These are phyloP conservation scores for Helminthosporium solani DNA, from an alignment of 2,329 filamentous ascomycete genomes.

Conservation along the genomic window DNA sequence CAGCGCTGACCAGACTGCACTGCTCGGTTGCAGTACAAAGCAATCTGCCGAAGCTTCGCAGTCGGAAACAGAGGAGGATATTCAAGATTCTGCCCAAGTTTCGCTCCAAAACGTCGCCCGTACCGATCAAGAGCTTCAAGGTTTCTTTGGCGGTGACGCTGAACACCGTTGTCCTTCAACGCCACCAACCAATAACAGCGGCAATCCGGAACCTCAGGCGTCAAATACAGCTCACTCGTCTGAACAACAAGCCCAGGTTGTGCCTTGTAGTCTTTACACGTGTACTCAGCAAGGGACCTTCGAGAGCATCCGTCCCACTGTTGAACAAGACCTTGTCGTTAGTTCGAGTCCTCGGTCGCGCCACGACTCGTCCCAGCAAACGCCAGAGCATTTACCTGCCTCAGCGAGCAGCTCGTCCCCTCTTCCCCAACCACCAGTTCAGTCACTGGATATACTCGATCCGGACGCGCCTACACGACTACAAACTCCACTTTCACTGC, in stretches of 20 bases:
- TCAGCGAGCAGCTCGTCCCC: conserved; percentile 19
- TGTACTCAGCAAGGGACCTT: conserved; percentile 20
- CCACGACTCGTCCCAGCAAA: conserved; percentile 37
- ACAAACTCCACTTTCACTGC: conserved; percentile 16
- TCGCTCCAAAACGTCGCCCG: too few relatives aligned
- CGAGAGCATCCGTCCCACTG: conserved; percentile 17
- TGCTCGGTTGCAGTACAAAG: neutral
- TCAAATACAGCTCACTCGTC: neutral
- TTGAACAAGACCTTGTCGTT: conserved; percentile 12
- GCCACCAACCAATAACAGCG: neutral
- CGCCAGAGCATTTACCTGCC: conserved; percentile 14
- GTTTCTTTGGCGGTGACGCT: neutral
- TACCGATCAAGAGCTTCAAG: too few relatives aligned
- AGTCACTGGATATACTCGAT: conserved; percentile 20
- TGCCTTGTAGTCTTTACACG: conserved; percentile 14
- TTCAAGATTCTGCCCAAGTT: too few relatives aligned
- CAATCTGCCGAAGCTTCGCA: neutral
- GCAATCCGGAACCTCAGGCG: too few relatives aligned
- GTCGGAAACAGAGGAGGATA: neutral
- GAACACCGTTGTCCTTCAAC: neutral
- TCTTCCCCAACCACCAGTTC: conserved; percentile 21
- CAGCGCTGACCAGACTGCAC: neutral
- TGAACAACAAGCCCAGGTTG: conserved; percentile 30
- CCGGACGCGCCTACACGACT: conserved; percentile 24
- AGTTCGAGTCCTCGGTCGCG: conserved; percentile 19